A percentile compares a stretch with the other conserved stretches of the same genome.
These are phyloP conservation scores for Candida maltosa DNA, from an alignment of 805 yeast species.

Conservation along the genomic window DNA sequence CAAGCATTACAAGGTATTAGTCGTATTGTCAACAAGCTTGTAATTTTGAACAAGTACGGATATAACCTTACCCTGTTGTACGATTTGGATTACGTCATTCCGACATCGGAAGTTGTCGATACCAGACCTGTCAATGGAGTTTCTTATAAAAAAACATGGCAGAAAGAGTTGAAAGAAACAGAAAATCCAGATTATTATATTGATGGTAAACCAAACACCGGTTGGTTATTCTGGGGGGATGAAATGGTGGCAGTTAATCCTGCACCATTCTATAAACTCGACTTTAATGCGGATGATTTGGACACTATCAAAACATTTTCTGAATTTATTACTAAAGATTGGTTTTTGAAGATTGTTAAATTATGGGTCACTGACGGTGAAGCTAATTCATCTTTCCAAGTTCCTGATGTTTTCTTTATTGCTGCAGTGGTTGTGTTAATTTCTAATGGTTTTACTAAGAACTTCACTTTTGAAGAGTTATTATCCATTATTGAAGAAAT, in stretches of 20 bases:
- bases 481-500: slow-evolving; percentile 45
- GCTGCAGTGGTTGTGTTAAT: slow-evolving; percentile 48
- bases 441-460: slow-evolving; percentile 39
- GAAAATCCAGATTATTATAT: slow-evolving; percentile 49
- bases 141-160: slow-evolving; percentile 42
- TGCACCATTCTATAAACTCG: slow-evolving; percentile 19
- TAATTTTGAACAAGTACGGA: slow-evolving; percentile 41
- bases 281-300: slow-evolving; percentile 41
- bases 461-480: slow-evolving; percentile 49
- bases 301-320: slow-evolving; percentile 43
- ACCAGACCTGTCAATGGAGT: slow-evolving; percentile 32
- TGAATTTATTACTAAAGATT: slow-evolving; percentile 44
- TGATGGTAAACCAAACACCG: slow-evolving; percentile 54
- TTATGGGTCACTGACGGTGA: slow-evolving; percentile 67
- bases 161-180: slow-evolving; percentile 48
- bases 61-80: slow-evolving; percentile 46
- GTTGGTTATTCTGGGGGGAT: slow-evolving; percentile 78
- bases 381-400: slow-evolving; percentile 61
- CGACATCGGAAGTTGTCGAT: slow-evolving; percentile 39
- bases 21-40: slow-evolving; percentile 45
- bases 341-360: slow-evolving; percentile 53
- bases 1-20: slow-evolving; percentile 59
- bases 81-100: slow-evolving; percentile 30
- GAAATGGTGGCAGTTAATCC: slow-evolving; percentile 44
- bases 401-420: slow-evolving; percentile 58